Evolutionary conservation across 1,284 basidiomycete species (phyloP).

Genomic region (Trichosporon asahii): DNA sequence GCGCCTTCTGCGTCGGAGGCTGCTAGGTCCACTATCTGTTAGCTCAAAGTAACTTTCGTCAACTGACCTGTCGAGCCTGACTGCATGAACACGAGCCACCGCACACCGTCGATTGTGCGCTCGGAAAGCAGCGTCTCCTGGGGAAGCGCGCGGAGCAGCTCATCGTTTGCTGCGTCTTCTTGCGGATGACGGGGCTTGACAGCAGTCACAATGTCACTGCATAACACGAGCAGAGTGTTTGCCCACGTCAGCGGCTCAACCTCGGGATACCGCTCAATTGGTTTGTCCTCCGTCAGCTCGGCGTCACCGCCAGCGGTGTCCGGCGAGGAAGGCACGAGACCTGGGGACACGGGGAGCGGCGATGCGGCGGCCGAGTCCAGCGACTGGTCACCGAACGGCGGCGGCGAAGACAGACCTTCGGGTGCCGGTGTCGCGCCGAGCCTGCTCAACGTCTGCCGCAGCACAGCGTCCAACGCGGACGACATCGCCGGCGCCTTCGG

Average conservation of each 20-base stretch:
- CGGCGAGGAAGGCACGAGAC: slow-evolving; percentile 9
- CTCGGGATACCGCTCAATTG: slow-evolving; percentile 6
- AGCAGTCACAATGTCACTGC: not conserved
- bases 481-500: not conserved
- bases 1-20: not conserved
- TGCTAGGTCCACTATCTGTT: slow-evolving; percentile 13
- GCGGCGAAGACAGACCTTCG: not conserved
- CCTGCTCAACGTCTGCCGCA: slow-evolving; percentile 17
- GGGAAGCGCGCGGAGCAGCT: not conserved
- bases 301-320: slow-evolving; percentile 17
- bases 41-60: not conserved
- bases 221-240: slow-evolving; percentile 17
- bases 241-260: slow-evolving; percentile 25
- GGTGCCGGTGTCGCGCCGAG: not conserved
- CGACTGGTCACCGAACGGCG: slow-evolving; percentile 8
- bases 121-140: not conserved
- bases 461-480: slow-evolving; percentile 10
- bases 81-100: slow-evolving; percentile 14
- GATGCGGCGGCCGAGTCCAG: not conserved
- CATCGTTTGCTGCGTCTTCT: not conserved
- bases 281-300: not conserved
- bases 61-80: slow-evolving; percentile 1
- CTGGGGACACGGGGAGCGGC: slow-evolving; percentile 2
- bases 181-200: not conserved
- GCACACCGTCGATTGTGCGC: slow-evolving; percentile 8